Evolutionary conservation across 2,329 filamentous ascomycete genomes (phyloP).

Genomic region (Colletotrichum truncatum): DNA sequence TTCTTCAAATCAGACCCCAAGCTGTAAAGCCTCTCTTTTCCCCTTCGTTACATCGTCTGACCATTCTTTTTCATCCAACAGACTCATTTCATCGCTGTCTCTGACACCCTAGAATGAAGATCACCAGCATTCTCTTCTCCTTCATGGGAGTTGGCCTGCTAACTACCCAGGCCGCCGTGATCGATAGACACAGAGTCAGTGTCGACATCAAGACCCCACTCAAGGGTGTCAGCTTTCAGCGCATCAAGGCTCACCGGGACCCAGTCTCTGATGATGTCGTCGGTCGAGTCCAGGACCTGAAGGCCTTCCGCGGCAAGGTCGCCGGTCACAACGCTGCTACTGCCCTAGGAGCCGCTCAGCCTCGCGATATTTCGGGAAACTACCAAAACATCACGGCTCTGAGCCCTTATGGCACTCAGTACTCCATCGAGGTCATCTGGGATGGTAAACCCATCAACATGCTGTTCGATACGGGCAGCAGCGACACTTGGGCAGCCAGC

Average conservation of each 20-base stretch:
- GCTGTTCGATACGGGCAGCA: constrained; percentile 60
- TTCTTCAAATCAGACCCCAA: neutral
- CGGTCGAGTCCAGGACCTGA: constrained; percentile 43
- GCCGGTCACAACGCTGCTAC: constrained; percentile 40
- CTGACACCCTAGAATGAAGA: constrained; percentile 22
- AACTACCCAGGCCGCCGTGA: neutral
- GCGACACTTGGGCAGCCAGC: constrained; percentile 59
- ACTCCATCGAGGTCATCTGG: constrained; percentile 51
- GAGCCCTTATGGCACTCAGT: constrained; percentile 50
- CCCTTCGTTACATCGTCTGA: neutral
- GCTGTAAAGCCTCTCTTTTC: neutral
- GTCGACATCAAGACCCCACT: constrained; percentile 44
- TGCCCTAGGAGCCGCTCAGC: constrained; percentile 35
- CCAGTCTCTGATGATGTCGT: constrained; percentile 40
- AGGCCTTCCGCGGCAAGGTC: constrained; percentile 36
- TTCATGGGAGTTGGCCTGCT: constrained; percentile 16
- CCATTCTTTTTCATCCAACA: constrained; percentile 1
- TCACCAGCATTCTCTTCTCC: neutral
- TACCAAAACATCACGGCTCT: constrained; percentile 50
- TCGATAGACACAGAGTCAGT: constrained; percentile 4
- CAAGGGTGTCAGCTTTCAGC: constrained; percentile 48
- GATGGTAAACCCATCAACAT: constrained; percentile 49
- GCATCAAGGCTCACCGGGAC: constrained; percentile 38
- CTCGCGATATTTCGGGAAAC: constrained; percentile 19
- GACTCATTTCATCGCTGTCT: neutral